Evolutionary conservation across 176 grass and related monocot species (phyloP).

Genomic region (Oryza meyeriana): DNA sequence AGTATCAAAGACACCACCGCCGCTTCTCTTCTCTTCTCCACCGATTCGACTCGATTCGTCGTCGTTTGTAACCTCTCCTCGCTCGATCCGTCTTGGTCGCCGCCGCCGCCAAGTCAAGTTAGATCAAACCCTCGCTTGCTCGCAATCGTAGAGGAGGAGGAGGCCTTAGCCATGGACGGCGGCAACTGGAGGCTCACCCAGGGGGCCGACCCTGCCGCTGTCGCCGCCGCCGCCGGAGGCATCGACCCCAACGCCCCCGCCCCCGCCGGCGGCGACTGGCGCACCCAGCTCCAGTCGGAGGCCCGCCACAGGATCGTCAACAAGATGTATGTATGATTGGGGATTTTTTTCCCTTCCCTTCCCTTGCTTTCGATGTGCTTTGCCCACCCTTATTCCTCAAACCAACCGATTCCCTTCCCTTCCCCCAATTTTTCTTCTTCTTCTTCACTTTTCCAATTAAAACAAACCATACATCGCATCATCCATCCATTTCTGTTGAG

Average conservation of each 20-base stretch:
- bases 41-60: too few species aligned
- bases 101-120: background rate
- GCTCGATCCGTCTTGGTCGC: too few species aligned
- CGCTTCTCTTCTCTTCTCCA: too few species aligned
- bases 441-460: background rate
- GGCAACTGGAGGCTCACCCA: conserved; percentile 54
- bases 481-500: too few species aligned
- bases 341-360: background rate
- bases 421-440: background rate
- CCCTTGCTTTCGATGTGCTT: background rate
- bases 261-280: conserved; percentile 50
- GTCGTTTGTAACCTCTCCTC: too few species aligned
- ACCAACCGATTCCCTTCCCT: background rate
- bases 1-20: too few species aligned
- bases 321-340: conserved; percentile 51
- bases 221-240: background rate
- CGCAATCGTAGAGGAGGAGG: background rate
- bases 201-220: conserved; percentile 28
- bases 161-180: conserved; percentile 25
- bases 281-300: conserved; percentile 64
- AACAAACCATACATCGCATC: too few species aligned
- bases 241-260: conserved; percentile 32
- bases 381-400: background rate
- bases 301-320: conserved; percentile 75
- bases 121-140: background rate